These are phyloP conservation scores for Tetrahymena elliotti DNA, from an alignment of 73 alveolate species.

Conservation along the genomic window DNA sequence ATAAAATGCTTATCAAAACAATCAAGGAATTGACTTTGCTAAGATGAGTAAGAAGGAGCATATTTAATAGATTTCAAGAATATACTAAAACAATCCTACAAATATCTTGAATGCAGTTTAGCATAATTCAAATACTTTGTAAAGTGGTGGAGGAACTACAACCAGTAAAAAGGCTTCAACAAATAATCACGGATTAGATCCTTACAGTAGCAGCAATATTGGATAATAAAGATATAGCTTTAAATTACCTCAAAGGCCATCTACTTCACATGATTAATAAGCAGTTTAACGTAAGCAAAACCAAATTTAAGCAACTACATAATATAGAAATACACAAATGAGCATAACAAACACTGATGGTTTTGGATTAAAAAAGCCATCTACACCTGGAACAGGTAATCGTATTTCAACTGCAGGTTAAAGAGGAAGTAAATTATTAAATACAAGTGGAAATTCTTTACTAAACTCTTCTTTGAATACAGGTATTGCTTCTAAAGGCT, in stretches of 20 bases:
- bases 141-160: not conserved
- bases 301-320: not conserved
- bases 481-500: not conserved
- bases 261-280: not conserved
- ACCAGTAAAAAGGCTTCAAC: not conserved
- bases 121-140: not conserved
- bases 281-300: not conserved
- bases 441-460: not conserved
- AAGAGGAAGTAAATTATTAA: not conserved
- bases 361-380: not conserved
- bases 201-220: not conserved
- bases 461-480: not conserved
- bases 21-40: not conserved
- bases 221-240: not conserved
- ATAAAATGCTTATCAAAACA: not conserved
- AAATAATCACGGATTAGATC: not conserved
- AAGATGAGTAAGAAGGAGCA: not conserved
- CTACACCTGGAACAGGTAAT: not conserved
- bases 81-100: not conserved
- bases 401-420: not conserved
- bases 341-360: not conserved
- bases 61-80: not conserved
- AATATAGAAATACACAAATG: not conserved
- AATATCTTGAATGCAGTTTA: not conserved
- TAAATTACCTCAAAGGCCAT: not conserved